These are phyloP conservation scores for Clathrus columnatus DNA, from an alignment of 768 basidiomycete species.

Conservation along the genomic window DNA sequence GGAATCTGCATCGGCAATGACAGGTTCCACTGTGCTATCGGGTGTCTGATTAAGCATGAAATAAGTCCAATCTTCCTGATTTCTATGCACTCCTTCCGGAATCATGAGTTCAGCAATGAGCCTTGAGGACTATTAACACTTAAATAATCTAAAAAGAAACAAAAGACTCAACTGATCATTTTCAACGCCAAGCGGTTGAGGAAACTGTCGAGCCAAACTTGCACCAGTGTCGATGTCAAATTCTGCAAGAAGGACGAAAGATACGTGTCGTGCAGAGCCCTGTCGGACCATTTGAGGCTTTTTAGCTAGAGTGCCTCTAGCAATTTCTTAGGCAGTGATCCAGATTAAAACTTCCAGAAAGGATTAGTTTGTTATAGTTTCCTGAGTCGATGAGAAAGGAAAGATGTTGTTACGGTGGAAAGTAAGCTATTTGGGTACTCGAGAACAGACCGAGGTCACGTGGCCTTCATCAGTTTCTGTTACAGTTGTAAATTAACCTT, in stretches of 20 bases:
- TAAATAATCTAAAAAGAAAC: conserved; percentile 10
- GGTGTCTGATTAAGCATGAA: conserved; percentile 96
- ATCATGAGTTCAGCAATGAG: conserved; percentile 96
- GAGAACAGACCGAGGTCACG: background rate
- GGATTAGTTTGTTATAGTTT: too few relatives aligned
- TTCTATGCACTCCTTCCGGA: conserved; percentile 94
- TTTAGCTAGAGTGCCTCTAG: background rate
- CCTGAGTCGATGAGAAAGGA: background rate
- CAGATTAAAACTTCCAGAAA: background rate
- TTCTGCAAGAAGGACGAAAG: conserved; percentile 94
- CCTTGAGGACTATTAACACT: conserved; percentile 32
- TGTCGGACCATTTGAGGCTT: conserved; percentile 6
- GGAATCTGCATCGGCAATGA: conserved; percentile 60
- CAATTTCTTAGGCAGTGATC: background rate
- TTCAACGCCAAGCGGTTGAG: conserved; percentile 76
- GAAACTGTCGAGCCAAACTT: conserved; percentile 91
- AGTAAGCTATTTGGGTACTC: background rate
- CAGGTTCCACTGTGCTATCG: conserved; percentile 78
- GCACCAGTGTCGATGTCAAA: conserved; percentile 96
- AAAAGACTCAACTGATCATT: conserved; percentile 72
- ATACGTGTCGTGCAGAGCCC: conserved; percentile 25
- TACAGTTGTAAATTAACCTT: background rate
- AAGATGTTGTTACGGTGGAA: background rate
- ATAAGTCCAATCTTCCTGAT: conserved; percentile 95
- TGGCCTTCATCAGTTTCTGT: background rate